Conservation (phyloP, 108 stramenopile genomes). For the Nannochloropsis salina region DNA sequence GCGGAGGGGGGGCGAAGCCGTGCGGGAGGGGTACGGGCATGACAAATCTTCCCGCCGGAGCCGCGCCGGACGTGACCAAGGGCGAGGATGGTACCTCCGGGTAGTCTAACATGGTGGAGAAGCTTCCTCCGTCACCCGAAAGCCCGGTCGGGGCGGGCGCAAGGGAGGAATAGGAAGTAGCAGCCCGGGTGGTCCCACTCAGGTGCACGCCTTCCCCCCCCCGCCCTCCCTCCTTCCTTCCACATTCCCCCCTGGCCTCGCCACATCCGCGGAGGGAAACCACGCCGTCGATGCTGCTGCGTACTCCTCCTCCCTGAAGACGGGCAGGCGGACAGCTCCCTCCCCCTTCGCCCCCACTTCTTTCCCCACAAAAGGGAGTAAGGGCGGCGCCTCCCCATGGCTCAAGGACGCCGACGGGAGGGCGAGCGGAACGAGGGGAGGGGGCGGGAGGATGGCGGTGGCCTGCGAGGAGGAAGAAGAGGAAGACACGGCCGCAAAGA, state of each 20-base stretch:
- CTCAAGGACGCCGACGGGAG: neutral
- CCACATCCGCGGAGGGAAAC: too few relatives aligned
- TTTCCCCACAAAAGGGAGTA: neutral
- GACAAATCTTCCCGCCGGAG: neutral
- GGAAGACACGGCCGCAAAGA: neutral
- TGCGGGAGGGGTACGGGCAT: neutral
- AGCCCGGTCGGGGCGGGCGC: too few relatives aligned
- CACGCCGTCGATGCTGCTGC: too few relatives aligned
- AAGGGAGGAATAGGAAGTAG: too few relatives aligned
- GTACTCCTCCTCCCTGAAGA: too few relatives aligned
- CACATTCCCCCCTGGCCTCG: too few relatives aligned
- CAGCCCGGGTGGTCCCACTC: too few relatives aligned
- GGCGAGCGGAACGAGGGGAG: neutral
- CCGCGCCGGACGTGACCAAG: neutral
- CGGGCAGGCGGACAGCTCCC: too few relatives aligned
- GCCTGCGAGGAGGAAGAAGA: neutral
- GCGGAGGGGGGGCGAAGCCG: neutral
- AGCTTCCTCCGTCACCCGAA: too few relatives aligned
- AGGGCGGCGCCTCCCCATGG: too few relatives aligned
- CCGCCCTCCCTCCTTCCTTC: neutral
- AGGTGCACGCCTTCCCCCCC: neutral
- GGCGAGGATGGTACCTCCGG: neutral
- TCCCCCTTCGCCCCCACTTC: neutral
- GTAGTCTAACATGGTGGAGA: neutral
- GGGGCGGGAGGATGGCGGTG: neutral